phyloP scores from a whole-genome alignment of 1,284 basidiomycete genomes.

The Ceratobasidium sp. region DNA sequence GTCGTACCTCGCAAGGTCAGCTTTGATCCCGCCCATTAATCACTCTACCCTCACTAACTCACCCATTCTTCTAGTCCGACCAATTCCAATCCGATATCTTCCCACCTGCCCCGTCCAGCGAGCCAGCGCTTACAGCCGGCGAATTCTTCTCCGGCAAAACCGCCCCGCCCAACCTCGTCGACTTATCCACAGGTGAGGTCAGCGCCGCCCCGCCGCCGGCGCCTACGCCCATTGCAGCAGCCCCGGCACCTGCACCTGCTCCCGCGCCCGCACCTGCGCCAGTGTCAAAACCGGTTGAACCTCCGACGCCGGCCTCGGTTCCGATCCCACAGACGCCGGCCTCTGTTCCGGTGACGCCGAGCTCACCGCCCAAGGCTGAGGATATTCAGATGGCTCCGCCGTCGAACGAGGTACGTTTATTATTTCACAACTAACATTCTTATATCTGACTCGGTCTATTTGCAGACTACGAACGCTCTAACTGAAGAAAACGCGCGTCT shows the following conservation, averaged over 20 bases:
- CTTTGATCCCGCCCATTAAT: neutral
- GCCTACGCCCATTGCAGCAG: conserved; percentile 55
- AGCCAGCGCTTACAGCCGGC: conserved; percentile 82
- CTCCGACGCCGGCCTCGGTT: conserved; percentile 54
- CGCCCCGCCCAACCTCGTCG: conserved; percentile 74
- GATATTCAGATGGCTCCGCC: conserved; percentile 9
- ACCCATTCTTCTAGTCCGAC: conserved; percentile 69
- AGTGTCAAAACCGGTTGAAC: conserved; percentile 56
- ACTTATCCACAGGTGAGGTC: conserved; percentile 61
- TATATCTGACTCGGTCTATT: too few relatives aligned
- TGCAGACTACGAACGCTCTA: conserved; percentile 55
- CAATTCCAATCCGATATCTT: conserved; percentile 95
- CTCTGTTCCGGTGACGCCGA: conserved; percentile 37
- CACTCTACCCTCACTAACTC: neutral
- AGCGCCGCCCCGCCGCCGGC: conserved; percentile 52
- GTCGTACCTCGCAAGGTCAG: conserved; percentile 92
- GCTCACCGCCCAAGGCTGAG: conserved; percentile 10
- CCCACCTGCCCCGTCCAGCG: conserved; percentile 87
- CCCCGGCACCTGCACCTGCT: conserved; percentile 54
- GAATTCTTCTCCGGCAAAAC: conserved; percentile 92
- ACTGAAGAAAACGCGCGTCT: conserved; percentile 74
- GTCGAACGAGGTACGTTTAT: conserved; percentile 30
- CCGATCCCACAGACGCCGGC: conserved; percentile 52
- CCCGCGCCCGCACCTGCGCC: conserved; percentile 50
- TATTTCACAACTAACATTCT: too few relatives aligned